Evolutionary conservation across 345 rosid species (phyloP).

Genomic region (Eucalyptus leucophloia): DNA sequence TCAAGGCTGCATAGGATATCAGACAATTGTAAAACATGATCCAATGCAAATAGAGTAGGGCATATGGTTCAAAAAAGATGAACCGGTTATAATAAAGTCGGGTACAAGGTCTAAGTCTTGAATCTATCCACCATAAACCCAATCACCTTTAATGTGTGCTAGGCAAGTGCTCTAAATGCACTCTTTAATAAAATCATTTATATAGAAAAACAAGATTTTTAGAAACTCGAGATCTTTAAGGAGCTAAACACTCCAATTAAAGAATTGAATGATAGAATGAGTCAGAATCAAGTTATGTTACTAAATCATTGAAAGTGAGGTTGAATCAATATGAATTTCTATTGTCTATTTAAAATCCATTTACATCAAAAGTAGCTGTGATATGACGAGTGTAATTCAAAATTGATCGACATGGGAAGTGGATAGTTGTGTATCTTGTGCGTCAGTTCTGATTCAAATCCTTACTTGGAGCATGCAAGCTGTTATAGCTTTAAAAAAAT

Average conservation of each 20-base stretch:
- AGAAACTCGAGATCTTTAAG: not conserved
- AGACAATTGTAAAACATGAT: too few species aligned
- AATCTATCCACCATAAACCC: too few species aligned
- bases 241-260: not conserved
- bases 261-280: not conserved
- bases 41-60: fast-evolving
- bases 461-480: too few species aligned
- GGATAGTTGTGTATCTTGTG: too few species aligned
- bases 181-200: not conserved
- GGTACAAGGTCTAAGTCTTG: fast-evolving
- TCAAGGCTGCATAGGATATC: fast-evolving
- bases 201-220: not conserved
- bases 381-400: not conserved
- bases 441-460: too few species aligned
- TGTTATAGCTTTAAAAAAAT: too few species aligned
- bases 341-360: not conserved
- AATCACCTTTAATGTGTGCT: not conserved
- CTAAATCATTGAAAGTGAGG: not conserved
- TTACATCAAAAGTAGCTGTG: not conserved
- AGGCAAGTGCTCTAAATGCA: not conserved
- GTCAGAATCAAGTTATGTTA: not conserved
- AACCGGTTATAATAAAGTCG: fast-evolving
- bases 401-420: fast-evolving
- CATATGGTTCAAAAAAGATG: too few species aligned
- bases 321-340: not conserved